A percentile compares a stretch with the other conserved stretches of the same genome.
phyloP scores from a whole-genome alignment of 2,329 filamentous ascomycete genomes.

The Neurospora crassa region DNA sequence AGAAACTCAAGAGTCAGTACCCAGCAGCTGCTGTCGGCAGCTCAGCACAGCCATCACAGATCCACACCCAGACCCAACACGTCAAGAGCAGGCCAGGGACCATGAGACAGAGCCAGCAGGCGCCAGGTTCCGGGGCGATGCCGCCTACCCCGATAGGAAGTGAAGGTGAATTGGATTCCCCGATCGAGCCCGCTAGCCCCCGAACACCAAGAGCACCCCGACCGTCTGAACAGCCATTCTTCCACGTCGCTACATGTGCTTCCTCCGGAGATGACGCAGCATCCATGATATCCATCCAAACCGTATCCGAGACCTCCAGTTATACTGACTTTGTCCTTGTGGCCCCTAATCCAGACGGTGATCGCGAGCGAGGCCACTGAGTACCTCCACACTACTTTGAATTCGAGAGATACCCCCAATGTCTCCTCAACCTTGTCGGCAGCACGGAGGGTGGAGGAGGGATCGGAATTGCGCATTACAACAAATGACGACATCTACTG shows the following conservation, averaged over 20 bases:
- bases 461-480: neutral
- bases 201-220: constrained; percentile 1
- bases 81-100: constrained; percentile 43
- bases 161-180: constrained; percentile 46
- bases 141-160: constrained; percentile 51
- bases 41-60: neutral
- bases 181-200: constrained; percentile 1
- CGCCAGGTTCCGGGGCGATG: constrained; percentile 44
- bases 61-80: constrained; percentile 14
- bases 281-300: constrained; percentile 15
- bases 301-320: constrained; percentile 24
- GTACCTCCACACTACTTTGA: neutral
- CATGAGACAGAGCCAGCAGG: constrained; percentile 38
- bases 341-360: constrained; percentile 30
- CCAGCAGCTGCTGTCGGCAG: constrained; percentile 3
- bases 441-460: neutral
- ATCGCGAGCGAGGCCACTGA: constrained; percentile 29
- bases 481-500: neutral
- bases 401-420: neutral
- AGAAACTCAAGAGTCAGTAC: constrained; percentile 49
- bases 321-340: constrained; percentile 34
- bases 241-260: neutral
- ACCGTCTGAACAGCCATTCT: constrained; percentile 8
- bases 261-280: constrained; percentile 10
- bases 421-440: neutral